Evolutionary conservation across 352 stramenopile genomes (phyloP).

Genomic region (Phytophthora quininea): DNA sequence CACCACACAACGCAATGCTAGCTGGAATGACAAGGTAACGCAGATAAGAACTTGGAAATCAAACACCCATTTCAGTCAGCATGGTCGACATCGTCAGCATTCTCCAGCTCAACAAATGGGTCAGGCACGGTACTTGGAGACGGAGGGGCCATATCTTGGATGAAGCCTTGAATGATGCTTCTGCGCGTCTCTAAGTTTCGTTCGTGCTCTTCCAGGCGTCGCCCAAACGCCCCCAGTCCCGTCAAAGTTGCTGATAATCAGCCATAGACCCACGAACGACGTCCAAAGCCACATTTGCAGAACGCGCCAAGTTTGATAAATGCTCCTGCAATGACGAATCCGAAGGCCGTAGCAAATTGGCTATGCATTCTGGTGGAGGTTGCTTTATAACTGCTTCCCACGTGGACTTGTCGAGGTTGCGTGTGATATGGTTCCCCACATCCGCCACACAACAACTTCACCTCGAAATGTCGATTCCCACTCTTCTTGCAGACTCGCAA

Average conservation of each 20-base stretch:
- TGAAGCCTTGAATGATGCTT: neutral
- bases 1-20: no score
- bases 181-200: neutral
- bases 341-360: neutral
- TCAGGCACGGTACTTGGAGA: neutral
- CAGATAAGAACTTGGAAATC: no score
- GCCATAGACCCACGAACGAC: neutral
- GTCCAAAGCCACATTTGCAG: neutral
- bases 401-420: neutral
- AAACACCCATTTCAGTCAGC: neutral
- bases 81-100: conserved; percentile 15
- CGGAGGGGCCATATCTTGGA: neutral
- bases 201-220: neutral
- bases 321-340: neutral
- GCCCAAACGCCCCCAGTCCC: neutral
- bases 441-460: neutral
- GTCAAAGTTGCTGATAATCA: neutral
- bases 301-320: neutral
- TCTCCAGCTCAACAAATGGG: neutral
- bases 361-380: neutral
- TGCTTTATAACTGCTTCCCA: neutral
- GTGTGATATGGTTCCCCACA: neutral
- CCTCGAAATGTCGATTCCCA: neutral
- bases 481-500: neutral
- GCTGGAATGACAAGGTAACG: no score